These are phyloP conservation scores for Globisporangium acanthophoron DNA, from an alignment of 352 stramenopile species.

Conservation along the genomic window DNA sequence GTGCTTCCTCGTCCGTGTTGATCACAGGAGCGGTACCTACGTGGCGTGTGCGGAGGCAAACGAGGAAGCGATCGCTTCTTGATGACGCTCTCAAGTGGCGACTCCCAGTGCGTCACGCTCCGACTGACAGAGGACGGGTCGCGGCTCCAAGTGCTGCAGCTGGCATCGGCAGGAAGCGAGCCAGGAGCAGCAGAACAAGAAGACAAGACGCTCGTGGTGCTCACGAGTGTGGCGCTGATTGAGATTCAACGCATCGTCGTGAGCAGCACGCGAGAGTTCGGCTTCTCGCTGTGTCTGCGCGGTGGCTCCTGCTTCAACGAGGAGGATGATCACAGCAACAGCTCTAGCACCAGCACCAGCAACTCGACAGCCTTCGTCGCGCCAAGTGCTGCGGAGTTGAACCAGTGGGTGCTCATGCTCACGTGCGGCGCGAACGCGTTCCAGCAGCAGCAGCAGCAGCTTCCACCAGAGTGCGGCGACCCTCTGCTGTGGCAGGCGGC, in stretches of 20 bases:
- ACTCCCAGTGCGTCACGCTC: background rate
- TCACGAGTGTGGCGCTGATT: constrained; percentile 4
- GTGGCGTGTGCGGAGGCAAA: constrained; percentile 25
- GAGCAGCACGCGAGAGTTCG: background rate
- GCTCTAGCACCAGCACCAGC: no score
- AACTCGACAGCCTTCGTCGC: background rate
- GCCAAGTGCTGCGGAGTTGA: constrained; percentile 10
- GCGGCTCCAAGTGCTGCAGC: constrained; percentile 1
- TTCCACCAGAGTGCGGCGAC: background rate
- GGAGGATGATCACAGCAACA: background rate
- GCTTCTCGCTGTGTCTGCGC: constrained; percentile 1
- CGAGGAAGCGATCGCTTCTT: constrained; percentile 7
- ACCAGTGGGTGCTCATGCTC: constrained; percentile 30
- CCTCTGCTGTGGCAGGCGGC: constrained; percentile 38
- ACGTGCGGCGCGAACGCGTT: constrained; percentile 36
- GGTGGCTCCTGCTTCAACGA: background rate
- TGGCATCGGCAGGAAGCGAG: background rate
- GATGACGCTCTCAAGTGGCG: background rate
- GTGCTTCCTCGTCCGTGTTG: background rate
- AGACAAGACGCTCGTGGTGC: no score
- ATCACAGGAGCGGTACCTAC: constrained; percentile 11
- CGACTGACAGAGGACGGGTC: constrained; percentile 2
- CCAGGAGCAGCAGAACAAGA: background rate
- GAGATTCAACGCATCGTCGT: constrained; percentile 7
- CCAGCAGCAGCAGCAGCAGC: constrained; percentile 24